Percentiles rank a stretch among this genome's conserved stretches.
These are phyloP conservation scores for Phytophthora melonis DNA, from an alignment of 352 stramenopile genomes.

Conservation along the genomic window DNA sequence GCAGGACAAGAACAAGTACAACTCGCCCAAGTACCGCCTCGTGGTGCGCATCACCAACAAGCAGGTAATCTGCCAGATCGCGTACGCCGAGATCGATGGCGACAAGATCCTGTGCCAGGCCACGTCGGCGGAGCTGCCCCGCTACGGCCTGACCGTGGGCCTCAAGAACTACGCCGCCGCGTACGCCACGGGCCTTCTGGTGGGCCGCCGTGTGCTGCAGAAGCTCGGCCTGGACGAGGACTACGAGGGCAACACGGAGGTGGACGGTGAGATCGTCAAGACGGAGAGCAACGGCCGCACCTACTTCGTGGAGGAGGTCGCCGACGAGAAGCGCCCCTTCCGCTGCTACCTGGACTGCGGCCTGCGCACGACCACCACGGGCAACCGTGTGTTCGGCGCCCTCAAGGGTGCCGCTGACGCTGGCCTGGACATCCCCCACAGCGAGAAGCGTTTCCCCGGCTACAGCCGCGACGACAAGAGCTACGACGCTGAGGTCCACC, in stretches of 20 bases:
- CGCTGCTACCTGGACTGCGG: slow-evolving; percentile 98
- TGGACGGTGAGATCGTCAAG: slow-evolving; percentile 96
- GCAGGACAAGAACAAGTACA: slow-evolving; percentile 99
- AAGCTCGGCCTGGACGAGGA: slow-evolving; percentile 98
- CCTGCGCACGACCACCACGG: slow-evolving; percentile 97
- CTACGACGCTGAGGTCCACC: slow-evolving; percentile 98
- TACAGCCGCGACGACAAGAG: slow-evolving; percentile 99
- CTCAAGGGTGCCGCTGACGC: slow-evolving; percentile 99
- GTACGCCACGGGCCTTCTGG: slow-evolving; percentile 97
- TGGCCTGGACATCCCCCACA: slow-evolving; percentile 99
- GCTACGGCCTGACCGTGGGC: slow-evolving; percentile 97
- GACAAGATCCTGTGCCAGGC: slow-evolving; percentile 97
- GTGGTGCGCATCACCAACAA: slow-evolving; percentile 97
- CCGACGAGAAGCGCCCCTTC: slow-evolving; percentile 98
- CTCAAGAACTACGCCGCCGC: slow-evolving; percentile 99
- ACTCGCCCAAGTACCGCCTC: slow-evolving; percentile 98
- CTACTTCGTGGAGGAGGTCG: slow-evolving; percentile 99
- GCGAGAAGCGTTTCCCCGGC: slow-evolving; percentile 99
- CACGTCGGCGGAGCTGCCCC: slow-evolving; percentile 96
- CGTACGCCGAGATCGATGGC: slow-evolving; percentile 98
- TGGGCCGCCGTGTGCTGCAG: slow-evolving; percentile 96
- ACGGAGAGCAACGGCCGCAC: slow-evolving; percentile 96
- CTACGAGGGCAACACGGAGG: slow-evolving; percentile 97
- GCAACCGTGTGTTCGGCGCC: slow-evolving; percentile 98
- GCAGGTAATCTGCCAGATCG: slow-evolving; percentile 98